These are phyloP conservation scores for Heritiera littoralis DNA, from an alignment of 345 rosid species.

Conservation along the genomic window DNA sequence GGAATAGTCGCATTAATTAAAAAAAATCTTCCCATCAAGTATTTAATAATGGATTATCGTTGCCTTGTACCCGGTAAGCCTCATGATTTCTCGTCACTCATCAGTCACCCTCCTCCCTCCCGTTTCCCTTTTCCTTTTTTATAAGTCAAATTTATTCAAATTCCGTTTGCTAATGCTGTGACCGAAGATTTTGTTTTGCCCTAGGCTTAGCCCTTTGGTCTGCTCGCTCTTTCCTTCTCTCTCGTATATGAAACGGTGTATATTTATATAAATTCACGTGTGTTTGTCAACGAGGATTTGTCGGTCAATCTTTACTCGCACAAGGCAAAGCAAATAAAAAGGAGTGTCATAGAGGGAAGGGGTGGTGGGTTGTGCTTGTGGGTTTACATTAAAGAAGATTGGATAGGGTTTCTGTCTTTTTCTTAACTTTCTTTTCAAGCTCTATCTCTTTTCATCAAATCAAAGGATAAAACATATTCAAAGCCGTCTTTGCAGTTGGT, in stretches of 20 bases:
- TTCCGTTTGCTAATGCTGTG: background rate
- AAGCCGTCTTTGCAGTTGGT: background rate
- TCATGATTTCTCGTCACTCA: background rate
- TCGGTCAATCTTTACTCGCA: constrained; percentile 63
- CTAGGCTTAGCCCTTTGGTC: background rate
- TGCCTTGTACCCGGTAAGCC: constrained; percentile 4
- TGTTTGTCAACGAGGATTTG: constrained; percentile 55
- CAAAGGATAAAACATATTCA: background rate
- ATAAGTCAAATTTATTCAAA: background rate
- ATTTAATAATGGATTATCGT: constrained; percentile 11
- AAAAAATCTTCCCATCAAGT: constrained; percentile 17
- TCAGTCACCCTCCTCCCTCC: background rate
- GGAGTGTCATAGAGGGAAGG: background rate
- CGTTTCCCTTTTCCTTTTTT: background rate
- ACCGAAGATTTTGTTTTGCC: background rate
- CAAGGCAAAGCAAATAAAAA: constrained; percentile 17
- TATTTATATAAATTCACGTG: constrained; percentile 79
- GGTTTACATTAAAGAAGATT: constrained; percentile 9
- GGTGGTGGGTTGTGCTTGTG: constrained; percentile 2
- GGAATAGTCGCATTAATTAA: constrained; percentile 15
- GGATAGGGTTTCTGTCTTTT: constrained; percentile 13
- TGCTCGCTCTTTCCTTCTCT: constrained; percentile 27
- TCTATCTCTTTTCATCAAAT: constrained; percentile 12
- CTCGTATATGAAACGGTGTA: constrained; percentile 43
- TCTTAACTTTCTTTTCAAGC: background rate